Conservation (phyloP, 176 grass and related monocot species). For the Guadua angustifolia region DNA sequence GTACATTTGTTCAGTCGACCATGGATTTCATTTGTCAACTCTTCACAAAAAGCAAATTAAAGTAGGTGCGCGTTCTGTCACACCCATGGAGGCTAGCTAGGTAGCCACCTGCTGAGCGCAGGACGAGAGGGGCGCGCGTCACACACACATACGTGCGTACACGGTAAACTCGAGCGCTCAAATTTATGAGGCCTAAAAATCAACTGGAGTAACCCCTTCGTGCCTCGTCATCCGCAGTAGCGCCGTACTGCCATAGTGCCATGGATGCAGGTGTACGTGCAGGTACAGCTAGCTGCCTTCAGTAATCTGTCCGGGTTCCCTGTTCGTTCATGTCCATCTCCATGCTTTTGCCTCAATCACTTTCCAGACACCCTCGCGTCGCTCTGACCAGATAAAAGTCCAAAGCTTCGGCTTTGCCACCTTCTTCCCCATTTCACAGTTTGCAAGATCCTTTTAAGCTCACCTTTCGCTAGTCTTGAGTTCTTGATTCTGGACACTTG, state of each 20-base stretch:
- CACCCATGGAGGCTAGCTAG: background rate
- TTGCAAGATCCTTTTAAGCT: constrained; percentile 9
- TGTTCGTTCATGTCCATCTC: background rate
- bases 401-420: background rate
- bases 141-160: too few relatives aligned
- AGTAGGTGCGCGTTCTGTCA: constrained; percentile 6
- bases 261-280: too few relatives aligned
- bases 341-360: background rate
- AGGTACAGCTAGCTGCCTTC: background rate
- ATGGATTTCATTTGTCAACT: constrained; percentile 15
- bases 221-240: background rate
- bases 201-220: background rate
- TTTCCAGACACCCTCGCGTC: background rate
- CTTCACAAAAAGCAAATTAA: constrained; percentile 11
- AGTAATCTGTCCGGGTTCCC: background rate
- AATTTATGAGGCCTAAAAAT: background rate
- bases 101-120: background rate
- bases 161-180: background rate
- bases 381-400: constrained; percentile 7
- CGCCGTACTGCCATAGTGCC: background rate
- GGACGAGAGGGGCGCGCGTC: too few relatives aligned
- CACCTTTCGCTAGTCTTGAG: background rate
- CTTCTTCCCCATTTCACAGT: background rate
- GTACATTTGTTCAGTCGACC: background rate
- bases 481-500: too few relatives aligned